Base-by-base conservation (phyloP, 371 early-diverging fungal genomes). In the Sporodiniella umbellata region DNA sequence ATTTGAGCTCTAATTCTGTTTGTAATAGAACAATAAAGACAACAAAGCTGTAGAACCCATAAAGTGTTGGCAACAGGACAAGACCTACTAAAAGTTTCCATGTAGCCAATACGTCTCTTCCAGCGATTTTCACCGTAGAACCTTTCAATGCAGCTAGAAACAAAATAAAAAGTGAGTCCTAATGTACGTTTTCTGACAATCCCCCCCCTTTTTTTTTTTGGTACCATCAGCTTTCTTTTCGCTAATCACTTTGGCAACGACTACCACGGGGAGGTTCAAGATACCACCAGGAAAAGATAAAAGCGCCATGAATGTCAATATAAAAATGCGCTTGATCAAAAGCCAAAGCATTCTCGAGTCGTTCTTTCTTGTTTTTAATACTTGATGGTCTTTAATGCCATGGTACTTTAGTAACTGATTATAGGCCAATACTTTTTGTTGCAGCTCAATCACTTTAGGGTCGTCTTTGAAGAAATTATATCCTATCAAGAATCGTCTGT, bases 331-430 rank as follows among this genome's bases (percentile, higher is more conserved):
- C 46, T 78, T 76, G 2, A 59, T 47, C 62, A 53, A 85, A 60
- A 25, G 63, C 67, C 24, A 90, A 48, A 35, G 88, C 86, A 44
- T 65, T 55, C 26, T 68, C 45, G 23, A 83, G 10, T 37, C 50
- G n/a, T 55, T 68, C n/a, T 93, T 69, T 3, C 66, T 69, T 44
- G 87, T 89, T 22, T 82, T 86, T 28, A 86, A 80, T 18, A 96
- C 97, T 71, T 96, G 94, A 72, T 96, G 96, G 58, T 96, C 98
- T 12, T 84, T 81, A 42, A 97, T 77, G 14, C 97, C 95, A 55
- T 91, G 90, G 63, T 90, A 87, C 33, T 80, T 81, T 26, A 97
- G 72, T 52, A 87, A 70, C 47, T 80, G 76, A 64, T 95, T 94
- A 72, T 97, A 96, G 21, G 84, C 84, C 47, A 79, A 63, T 10